Percentiles rank a stretch among this genome's conserved stretches.
These are phyloP conservation scores for Magnaporthales sp. DNA, from an alignment of 2,329 filamentous ascomycete genomes.

Conservation along the genomic window DNA sequence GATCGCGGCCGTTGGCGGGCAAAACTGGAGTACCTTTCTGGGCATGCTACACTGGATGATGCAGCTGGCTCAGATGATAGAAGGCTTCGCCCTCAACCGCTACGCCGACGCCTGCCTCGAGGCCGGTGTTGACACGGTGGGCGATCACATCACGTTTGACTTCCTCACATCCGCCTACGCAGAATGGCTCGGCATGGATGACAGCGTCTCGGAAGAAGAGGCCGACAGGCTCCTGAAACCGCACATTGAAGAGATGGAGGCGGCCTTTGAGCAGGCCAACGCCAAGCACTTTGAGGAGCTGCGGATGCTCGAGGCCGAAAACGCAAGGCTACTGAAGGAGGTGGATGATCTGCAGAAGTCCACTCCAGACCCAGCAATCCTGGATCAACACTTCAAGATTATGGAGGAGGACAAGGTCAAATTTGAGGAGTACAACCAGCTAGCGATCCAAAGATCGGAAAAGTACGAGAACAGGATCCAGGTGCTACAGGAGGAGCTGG, in stretches of 20 bases:
- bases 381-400: slow-evolving; percentile 86
- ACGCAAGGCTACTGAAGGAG: slow-evolving; percentile 70
- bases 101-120: slow-evolving; percentile 91
- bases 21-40: slow-evolving; percentile 94
- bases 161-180: slow-evolving; percentile 86
- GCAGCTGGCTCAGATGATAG: slow-evolving; percentile 91
- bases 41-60: slow-evolving; percentile 98
- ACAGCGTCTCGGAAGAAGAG: slow-evolving; percentile 70
- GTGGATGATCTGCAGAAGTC: slow-evolving; percentile 85
- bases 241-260: slow-evolving; percentile 80
- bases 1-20: slow-evolving; percentile 86
- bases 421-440: slow-evolving; percentile 88
- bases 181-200: slow-evolving; percentile 89
- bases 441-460: slow-evolving; percentile 75
- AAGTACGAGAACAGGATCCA: slow-evolving; percentile 78
- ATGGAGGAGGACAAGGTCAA: slow-evolving; percentile 92
- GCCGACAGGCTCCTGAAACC: slow-evolving; percentile 70
- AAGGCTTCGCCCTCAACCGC: slow-evolving; percentile 65
- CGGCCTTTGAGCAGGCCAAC: slow-evolving; percentile 78
- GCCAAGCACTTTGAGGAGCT: slow-evolving; percentile 78
- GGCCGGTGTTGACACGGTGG: slow-evolving; percentile 75
- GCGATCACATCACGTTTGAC: slow-evolving; percentile 88
- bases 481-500: slow-evolving; percentile 78
- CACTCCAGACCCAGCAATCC: slow-evolving; percentile 70
- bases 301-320: slow-evolving; percentile 77